phyloP scores from a whole-genome alignment of 345 rosid genomes.

The Crucihimalaya himalaica region DNA sequence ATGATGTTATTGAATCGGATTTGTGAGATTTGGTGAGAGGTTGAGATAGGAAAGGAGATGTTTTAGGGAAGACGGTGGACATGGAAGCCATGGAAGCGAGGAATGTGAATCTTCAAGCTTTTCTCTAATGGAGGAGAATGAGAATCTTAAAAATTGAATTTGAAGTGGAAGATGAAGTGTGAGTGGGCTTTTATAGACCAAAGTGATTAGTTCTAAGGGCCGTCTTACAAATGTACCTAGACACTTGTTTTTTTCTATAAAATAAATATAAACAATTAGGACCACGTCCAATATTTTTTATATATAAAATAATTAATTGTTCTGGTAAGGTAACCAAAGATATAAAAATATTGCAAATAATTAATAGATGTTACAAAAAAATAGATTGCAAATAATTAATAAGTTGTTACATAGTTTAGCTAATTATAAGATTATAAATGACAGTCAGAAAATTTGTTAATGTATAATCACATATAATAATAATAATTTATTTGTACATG shows the following conservation, averaged over 20 bases:
- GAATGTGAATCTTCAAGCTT: not conserved
- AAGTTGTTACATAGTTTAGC: too few species aligned
- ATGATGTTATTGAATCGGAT: constrained; percentile 36
- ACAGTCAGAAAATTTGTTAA: too few species aligned
- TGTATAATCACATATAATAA: too few species aligned
- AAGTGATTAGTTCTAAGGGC: not conserved
- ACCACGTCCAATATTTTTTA: too few species aligned
- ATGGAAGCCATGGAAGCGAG: constrained; percentile 59
- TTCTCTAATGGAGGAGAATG: constrained; percentile 22
- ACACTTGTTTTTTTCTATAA: constrained; percentile 9
- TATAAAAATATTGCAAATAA: too few species aligned
- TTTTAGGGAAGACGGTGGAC: constrained; percentile 42
- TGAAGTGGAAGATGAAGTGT: constrained; percentile 25
- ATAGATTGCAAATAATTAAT: too few species aligned
- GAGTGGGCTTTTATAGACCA: constrained; percentile 28
- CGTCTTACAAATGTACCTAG: constrained; percentile 25
- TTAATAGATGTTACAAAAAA: too few species aligned
- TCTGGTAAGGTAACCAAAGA: too few species aligned
- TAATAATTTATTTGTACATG: too few species aligned
- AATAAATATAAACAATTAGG: not conserved
- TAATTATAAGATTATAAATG: too few species aligned
- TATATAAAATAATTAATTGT: too few species aligned
- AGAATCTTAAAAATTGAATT: not conserved
- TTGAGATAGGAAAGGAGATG: constrained; percentile 40
- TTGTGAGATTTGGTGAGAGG: constrained; percentile 44